Evolutionary conservation across 2,329 filamentous ascomycete species (phyloP).

Genomic region (Fusarium compactum): DNA sequence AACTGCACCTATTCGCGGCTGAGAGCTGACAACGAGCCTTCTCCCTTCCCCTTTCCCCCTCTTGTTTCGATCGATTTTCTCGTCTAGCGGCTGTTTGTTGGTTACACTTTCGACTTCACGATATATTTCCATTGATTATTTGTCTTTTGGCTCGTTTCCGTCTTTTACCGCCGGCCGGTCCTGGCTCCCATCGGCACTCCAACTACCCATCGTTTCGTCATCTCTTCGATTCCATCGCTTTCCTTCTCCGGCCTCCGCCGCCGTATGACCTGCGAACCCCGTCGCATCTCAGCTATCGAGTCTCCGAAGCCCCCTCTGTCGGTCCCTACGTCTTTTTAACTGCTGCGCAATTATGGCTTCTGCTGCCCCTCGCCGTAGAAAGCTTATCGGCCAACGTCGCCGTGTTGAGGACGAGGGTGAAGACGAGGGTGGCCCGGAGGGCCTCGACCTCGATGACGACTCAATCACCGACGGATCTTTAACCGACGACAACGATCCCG

Average conservation of each 20-base stretch:
- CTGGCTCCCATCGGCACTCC: constrained; percentile 35
- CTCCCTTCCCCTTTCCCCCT: constrained; percentile 33
- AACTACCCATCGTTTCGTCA: constrained; percentile 37
- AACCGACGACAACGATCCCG: constrained; percentile 71
- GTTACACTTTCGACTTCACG: constrained; percentile 33
- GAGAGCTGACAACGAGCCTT: constrained; percentile 42
- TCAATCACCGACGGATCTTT: constrained; percentile 74
- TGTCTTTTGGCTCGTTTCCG: constrained; percentile 37
- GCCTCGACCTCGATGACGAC: constrained; percentile 72
- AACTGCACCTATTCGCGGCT: constrained; percentile 39
- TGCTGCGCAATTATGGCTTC: constrained; percentile 50
- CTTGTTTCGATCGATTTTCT: constrained; percentile 38
- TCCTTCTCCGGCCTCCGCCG: constrained; percentile 32
- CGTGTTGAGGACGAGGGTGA: constrained; percentile 78
- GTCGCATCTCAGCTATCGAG: constrained; percentile 45
- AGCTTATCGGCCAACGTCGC: constrained; percentile 74
- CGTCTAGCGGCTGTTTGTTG: constrained; percentile 46
- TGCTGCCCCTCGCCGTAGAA: constrained; percentile 68
- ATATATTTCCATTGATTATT: constrained; percentile 37
- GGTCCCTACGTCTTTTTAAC: constrained; percentile 47
- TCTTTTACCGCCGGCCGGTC: constrained; percentile 47
- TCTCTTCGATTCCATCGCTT: constrained; percentile 26
- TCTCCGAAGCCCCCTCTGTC: constrained; percentile 50
- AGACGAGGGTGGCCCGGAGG: constrained; percentile 70
- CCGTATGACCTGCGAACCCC: constrained; percentile 48